phyloP scores from a whole-genome alignment of 148 eudicot species.

The Rhododendron griersonianum region DNA sequence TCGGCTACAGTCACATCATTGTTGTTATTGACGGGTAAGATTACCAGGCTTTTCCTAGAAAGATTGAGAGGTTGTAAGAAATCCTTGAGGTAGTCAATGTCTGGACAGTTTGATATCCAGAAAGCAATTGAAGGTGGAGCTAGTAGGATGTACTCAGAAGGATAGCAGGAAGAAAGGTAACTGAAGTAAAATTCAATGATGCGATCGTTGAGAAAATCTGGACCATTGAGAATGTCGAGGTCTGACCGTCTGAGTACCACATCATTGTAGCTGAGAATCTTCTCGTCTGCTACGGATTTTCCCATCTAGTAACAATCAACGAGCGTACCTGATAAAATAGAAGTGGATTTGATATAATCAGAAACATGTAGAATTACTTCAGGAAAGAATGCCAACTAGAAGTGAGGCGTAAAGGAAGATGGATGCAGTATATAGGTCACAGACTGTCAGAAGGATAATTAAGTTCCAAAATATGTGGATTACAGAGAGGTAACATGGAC shows the following conservation, averaged over 20 bases:
- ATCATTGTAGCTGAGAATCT: conserved; percentile 75
- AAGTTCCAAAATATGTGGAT: background rate
- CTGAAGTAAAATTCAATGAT: conserved; percentile 84
- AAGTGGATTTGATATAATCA: background rate
- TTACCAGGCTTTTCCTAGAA: conserved; percentile 35
- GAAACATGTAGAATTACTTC: background rate
- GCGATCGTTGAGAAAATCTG: conserved; percentile 71
- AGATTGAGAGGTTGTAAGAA: conserved; percentile 66
- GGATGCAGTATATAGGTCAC: background rate
- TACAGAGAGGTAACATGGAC: background rate
- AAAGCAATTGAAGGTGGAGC: conserved; percentile 81
- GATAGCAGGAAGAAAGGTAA: conserved; percentile 47
- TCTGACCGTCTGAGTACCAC: conserved; percentile 85
- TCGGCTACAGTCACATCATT: conserved; percentile 49
- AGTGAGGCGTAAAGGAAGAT: background rate
- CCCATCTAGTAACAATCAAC: conserved; percentile 28
- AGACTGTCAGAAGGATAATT: background rate
- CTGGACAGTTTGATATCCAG: conserved; percentile 79
- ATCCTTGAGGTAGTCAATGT: conserved; percentile 39
- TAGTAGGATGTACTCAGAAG: conserved; percentile 54
- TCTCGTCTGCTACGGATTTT: conserved; percentile 44
- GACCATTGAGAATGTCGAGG: conserved; percentile 69
- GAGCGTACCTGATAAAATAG: background rate
- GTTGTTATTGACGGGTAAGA: conserved; percentile 78
- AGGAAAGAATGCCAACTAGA: background rate